Conservation (phyloP, 768 basidiomycete genomes). For the Phanerochaete carnosa region DNA sequence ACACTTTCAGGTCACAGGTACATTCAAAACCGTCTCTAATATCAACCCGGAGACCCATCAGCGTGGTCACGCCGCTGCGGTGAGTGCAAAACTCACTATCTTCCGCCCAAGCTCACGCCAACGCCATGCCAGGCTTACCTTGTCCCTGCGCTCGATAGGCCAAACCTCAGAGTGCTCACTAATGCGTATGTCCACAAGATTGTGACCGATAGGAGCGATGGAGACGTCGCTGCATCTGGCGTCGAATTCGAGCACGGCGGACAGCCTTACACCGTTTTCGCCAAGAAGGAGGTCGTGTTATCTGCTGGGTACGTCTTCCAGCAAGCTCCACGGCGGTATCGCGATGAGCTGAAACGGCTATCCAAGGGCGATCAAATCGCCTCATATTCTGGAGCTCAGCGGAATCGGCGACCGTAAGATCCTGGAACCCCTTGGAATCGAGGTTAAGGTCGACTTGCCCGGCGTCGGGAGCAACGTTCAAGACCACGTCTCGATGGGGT, state of each 20-base stretch:
- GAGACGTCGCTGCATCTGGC: neutral
- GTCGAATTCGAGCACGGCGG: constrained; percentile 9
- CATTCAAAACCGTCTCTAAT: neutral
- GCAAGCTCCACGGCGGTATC: neutral
- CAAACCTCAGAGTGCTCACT: neutral
- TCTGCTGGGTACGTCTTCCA: neutral
- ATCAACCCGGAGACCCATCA: neutral
- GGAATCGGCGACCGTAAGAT: constrained; percentile 59
- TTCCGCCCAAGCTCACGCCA: too few relatives aligned
- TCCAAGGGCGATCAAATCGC: neutral
- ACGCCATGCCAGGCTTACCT: neutral
- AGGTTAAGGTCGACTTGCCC: constrained; percentile 57
- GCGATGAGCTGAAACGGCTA: neutral
- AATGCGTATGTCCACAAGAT: neutral
- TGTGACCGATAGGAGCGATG: neutral
- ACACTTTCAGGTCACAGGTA: neutral
- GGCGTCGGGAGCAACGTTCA: constrained; percentile 67
- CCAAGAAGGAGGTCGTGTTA: neutral
- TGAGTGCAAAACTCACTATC: neutral
- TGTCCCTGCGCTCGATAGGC: neutral
- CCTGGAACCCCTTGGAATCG: constrained; percentile 45
- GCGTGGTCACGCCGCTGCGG: neutral
- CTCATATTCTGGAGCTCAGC: constrained; percentile 31
- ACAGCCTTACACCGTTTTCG: neutral
- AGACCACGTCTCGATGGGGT: constrained; percentile 9